Conservation (phyloP, 2,329 filamentous ascomycete species). For the Aureobasidium sp. region DNA sequence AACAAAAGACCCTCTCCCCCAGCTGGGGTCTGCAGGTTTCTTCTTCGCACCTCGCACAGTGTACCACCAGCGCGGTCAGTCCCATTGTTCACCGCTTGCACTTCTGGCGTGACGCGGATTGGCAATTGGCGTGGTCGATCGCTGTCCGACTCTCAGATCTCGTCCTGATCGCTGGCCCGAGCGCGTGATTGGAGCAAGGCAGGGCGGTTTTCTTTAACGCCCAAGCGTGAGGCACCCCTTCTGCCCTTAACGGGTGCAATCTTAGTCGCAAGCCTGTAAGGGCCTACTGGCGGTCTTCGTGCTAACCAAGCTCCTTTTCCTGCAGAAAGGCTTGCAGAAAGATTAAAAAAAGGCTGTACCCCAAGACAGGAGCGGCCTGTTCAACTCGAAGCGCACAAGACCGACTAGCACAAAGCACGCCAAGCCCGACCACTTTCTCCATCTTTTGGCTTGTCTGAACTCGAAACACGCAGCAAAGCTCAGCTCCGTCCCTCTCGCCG, state of each 20-base stretch:
- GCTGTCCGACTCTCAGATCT: slow-evolving; percentile 10
- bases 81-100: slow-evolving; percentile 13
- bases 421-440: slow-evolving; percentile 9
- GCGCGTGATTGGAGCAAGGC: slow-evolving; percentile 11
- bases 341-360: slow-evolving; percentile 13
- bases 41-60: not conserved
- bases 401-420: slow-evolving; percentile 8
- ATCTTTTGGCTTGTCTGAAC: not conserved
- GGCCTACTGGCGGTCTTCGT: slow-evolving; percentile 9
- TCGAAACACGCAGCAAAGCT: slow-evolving; percentile 8
- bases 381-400: slow-evolving; percentile 6
- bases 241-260: slow-evolving; percentile 14
- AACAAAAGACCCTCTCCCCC: slow-evolving; percentile 7
- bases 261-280: slow-evolving; percentile 12
- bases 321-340: slow-evolving; percentile 12
- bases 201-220: slow-evolving; percentile 11
- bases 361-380: not conserved
- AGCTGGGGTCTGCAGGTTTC: not conserved
- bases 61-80: slow-evolving; percentile 9
- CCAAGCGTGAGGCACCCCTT: slow-evolving; percentile 14
- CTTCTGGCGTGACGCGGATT: slow-evolving; percentile 14
- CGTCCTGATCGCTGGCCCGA: slow-evolving; percentile 6
- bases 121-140: slow-evolving; percentile 11
- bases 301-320: slow-evolving; percentile 12
- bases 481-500: not conserved